Conservation (phyloP, 345 rosid species). For the Melastoma malabathricum region DNA sequence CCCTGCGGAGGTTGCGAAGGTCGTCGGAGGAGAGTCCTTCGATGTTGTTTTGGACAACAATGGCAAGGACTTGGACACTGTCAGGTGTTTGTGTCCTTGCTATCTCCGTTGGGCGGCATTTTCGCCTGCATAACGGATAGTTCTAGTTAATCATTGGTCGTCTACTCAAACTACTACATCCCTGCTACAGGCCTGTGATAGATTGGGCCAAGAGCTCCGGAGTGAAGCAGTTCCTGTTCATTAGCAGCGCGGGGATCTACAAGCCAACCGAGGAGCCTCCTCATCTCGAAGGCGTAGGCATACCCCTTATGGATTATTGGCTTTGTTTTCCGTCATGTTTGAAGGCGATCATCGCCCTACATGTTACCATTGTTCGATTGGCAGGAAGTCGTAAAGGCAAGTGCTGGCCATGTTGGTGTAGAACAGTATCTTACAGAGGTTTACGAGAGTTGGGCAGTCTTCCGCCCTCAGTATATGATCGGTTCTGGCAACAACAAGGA, state of each 20-base stretch:
- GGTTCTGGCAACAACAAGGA: slow-evolving; percentile 99
- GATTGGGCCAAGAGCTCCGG: slow-evolving; percentile 87
- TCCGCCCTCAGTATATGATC: slow-evolving; percentile 92
- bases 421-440: slow-evolving; percentile 72
- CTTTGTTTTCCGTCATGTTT: too few species aligned
- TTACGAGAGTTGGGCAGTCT: slow-evolving; percentile 48
- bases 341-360: too few species aligned
- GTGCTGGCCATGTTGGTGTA: slow-evolving; percentile 77
- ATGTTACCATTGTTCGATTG: not conserved
- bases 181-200: slow-evolving; percentile 46
- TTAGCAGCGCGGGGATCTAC: slow-evolving; percentile 95
- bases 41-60: slow-evolving; percentile 92
- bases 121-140: too few species aligned
- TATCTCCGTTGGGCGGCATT: not conserved
- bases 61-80: slow-evolving; percentile 78
- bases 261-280: slow-evolving; percentile 82
- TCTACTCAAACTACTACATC: not conserved
- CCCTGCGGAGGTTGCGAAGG: slow-evolving; percentile 60
- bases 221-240: slow-evolving; percentile 72
- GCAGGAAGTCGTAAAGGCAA: slow-evolving; percentile 73
- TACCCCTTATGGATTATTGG: too few species aligned
- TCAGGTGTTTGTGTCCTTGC: slow-evolving; percentile 30
- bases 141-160: not conserved
- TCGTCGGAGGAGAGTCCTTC: slow-evolving; percentile 46
- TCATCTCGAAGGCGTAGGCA: slow-evolving; percentile 76